phyloP scores from a whole-genome alignment of 2,329 filamentous ascomycete species.

The Aspergillus chevalieri region DNA sequence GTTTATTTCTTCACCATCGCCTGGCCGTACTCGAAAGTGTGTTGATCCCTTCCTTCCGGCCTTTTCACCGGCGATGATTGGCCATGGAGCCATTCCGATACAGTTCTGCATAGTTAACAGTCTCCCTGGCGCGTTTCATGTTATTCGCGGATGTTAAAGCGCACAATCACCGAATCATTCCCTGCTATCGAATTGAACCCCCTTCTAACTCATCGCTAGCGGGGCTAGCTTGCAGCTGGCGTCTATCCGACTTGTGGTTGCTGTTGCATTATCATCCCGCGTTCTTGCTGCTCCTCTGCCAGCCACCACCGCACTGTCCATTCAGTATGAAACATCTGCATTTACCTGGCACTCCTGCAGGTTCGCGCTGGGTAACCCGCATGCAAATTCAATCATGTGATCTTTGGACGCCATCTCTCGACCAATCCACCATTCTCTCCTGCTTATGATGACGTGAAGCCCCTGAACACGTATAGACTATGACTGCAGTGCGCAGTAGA shows the following conservation, averaged over 20 bases:
- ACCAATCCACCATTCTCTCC: constrained; percentile 19
- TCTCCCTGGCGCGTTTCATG: not conserved
- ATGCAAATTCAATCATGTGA: constrained; percentile 34
- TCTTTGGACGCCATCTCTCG: constrained; percentile 16
- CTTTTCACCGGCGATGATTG: constrained; percentile 7
- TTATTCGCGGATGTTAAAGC: not conserved
- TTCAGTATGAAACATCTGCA: constrained; percentile 1
- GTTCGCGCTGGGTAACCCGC: constrained; percentile 28
- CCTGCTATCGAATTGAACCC: not conserved
- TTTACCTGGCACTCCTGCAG: constrained; percentile 17
- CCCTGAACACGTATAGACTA: constrained; percentile 8
- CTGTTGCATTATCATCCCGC: not conserved
- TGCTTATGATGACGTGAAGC: constrained; percentile 13
- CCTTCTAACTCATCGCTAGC: not conserved
- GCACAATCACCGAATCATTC: not conserved
- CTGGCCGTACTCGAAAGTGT: not conserved
- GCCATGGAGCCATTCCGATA: constrained; percentile 5
- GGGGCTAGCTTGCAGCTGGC: not conserved
- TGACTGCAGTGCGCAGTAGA: not conserved
- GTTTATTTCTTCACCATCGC: not conserved
- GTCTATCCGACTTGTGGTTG: not conserved
- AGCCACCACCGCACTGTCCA: not conserved
- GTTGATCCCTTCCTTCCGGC: constrained; percentile 11
- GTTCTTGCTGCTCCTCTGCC: not conserved
- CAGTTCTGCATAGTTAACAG: constrained; percentile 6